These are phyloP conservation scores for Dactylellina cionopaga DNA, from an alignment of 2,329 filamentous ascomycete genomes.

Conservation along the genomic window DNA sequence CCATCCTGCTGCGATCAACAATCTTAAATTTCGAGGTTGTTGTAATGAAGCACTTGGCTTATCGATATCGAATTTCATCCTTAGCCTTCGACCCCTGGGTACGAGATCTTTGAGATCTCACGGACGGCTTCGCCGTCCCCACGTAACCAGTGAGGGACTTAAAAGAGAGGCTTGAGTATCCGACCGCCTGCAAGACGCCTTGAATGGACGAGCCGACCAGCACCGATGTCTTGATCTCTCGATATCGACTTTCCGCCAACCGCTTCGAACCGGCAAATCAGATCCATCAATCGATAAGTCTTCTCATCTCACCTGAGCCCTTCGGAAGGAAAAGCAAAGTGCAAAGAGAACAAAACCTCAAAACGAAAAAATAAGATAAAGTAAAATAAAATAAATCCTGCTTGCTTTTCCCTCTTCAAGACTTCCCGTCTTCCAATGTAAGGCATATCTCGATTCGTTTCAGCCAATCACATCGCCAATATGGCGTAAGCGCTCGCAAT, in stretches of 20 bases:
- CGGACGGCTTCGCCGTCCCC: constrained; percentile 32
- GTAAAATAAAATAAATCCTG: constrained; percentile 27
- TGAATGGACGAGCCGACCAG: constrained; percentile 15
- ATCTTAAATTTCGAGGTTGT: no score
- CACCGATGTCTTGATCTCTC: constrained; percentile 7
- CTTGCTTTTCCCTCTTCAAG: constrained; percentile 28
- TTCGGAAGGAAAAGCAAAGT: constrained; percentile 27
- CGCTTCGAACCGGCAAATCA: constrained; percentile 45
- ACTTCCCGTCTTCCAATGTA: constrained; percentile 42
- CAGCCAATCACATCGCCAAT: constrained; percentile 49
- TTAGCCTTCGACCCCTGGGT: constrained; percentile 14
- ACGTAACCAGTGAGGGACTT: constrained; percentile 22
- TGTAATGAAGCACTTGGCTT: no score
- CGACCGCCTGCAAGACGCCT: constrained; percentile 42
- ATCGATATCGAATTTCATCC: constrained; percentile 31
- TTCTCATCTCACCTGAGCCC: constrained; percentile 33
- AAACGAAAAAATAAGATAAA: not conserved
- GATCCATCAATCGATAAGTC: constrained; percentile 26
- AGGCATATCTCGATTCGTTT: constrained; percentile 42
- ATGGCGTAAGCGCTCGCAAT: constrained; percentile 53
- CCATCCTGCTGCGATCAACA: no score
- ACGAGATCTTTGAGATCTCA: constrained; percentile 34
- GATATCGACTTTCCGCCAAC: constrained; percentile 39
- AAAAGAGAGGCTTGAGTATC: constrained; percentile 32
- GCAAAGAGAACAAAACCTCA: not conserved